Base-by-base conservation (phyloP, 2,329 filamentous ascomycete genomes). In the Blastomyces gilchristii region DNA sequence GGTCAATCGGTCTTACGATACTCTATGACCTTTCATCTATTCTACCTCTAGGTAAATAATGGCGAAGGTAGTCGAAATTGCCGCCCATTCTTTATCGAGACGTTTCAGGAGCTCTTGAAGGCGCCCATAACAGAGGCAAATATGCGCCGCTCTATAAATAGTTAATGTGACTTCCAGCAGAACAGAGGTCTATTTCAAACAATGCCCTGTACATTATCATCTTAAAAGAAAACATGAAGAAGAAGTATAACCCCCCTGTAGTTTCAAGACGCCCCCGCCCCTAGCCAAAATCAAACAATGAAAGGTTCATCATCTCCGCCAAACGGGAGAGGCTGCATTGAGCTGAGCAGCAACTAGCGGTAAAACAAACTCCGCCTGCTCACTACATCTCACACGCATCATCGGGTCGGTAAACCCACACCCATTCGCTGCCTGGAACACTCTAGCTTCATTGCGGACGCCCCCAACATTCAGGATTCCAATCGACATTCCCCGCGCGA, bases 401-500 rank as follows among this genome's bases (percentile, higher is more conserved):
- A 65, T 61, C 22, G 57, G 59, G 37, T 63, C 66, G n/a, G 63
- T 63, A 43, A 66, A 43, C 61, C 67, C 68, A n/a, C 63, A 64
- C 3, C 69, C 68, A 34, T 68, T 66, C 25, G 70, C 41, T 43
- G 73, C 67, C 9, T 69, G 70, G 69, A 79, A 79, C 57, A 81
- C 74, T 43, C 70, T 62, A 8, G 74, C 70, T 65, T 81, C 79
- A 56, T 80, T 80, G 34, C 79, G 69, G 7, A 80, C 76, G 6
- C 79, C 79, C 39, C 79, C 79, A 64, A 97, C 82, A 70, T 96
- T 97, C 64, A 97, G 78, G 52, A 97, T 87, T 0, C 87, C 92
- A 72, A 97, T 89, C 18, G 91, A 87, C 85, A 95, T 93, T 0
- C 86, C 86, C 66, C 86, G 83, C 69, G 94, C 89, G 68, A 88